Percentiles rank a stretch among this genome's conserved stretches.
phyloP scores from a whole-genome alignment of 768 basidiomycete species.

The Lyophyllum shimeji region DNA sequence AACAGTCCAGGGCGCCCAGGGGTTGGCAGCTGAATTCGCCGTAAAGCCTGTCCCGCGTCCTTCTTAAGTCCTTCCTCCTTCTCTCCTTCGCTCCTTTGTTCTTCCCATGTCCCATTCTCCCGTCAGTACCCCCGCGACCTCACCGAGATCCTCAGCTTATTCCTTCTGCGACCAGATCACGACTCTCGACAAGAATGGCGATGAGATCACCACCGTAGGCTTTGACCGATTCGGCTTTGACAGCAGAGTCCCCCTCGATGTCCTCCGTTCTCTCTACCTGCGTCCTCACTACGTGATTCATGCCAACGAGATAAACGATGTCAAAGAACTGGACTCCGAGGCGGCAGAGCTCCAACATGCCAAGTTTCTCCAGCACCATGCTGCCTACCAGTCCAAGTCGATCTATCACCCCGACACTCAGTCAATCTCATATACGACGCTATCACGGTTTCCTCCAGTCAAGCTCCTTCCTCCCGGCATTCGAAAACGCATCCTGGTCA shows the following conservation, averaged over 20 bases:
- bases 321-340: slow-evolving; percentile 36
- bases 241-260: slow-evolving; percentile 75
- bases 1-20: neutral
- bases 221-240: slow-evolving; percentile 89
- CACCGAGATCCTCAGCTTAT: slow-evolving; percentile 8
- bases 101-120: slow-evolving; percentile 20
- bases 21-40: slow-evolving; percentile 6
- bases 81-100: slow-evolving; percentile 14
- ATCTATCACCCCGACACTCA: slow-evolving; percentile 79
- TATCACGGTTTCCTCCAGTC: slow-evolving; percentile 91
- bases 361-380: slow-evolving; percentile 47
- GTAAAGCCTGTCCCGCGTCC: slow-evolving; percentile 4
- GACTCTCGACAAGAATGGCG: slow-evolving; percentile 72
- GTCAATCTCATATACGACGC: slow-evolving; percentile 89
- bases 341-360: slow-evolving; percentile 48
- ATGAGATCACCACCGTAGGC: slow-evolving; percentile 79
- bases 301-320: slow-evolving; percentile 30
- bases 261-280: slow-evolving; percentile 86
- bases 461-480: slow-evolving; percentile 73
- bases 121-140: slow-evolving; percentile 18
- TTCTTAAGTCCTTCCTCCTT: slow-evolving; percentile 3
- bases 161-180: slow-evolving; percentile 42
- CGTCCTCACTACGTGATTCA: slow-evolving; percentile 72
- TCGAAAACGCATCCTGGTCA: slow-evolving; percentile 91
- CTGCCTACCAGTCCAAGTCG: slow-evolving; percentile 76